Evolutionary conservation across 2,329 filamentous ascomycete species (phyloP).

Genomic region (Dothistroma pini): DNA sequence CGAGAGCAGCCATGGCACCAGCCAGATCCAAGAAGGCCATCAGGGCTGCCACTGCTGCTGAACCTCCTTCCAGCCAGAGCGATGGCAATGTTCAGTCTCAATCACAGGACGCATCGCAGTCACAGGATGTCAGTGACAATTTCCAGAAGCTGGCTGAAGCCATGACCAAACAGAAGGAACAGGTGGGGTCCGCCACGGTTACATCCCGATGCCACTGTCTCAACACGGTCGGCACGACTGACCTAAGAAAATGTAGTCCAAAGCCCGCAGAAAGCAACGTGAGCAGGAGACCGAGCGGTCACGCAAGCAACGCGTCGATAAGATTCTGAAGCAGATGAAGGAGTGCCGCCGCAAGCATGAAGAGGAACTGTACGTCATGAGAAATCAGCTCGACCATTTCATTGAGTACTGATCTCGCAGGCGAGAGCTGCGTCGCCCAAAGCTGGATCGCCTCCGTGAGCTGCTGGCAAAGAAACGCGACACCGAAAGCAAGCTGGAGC

Average conservation of each 20-base stretch:
- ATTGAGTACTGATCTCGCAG: slow-evolving; percentile 3
- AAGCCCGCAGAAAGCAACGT: slow-evolving; percentile 6
- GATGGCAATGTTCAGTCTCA: slow-evolving; percentile 2
- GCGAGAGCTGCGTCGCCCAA: slow-evolving; percentile 14
- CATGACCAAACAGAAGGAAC: slow-evolving; percentile 2
- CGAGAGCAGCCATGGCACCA: not conserved
- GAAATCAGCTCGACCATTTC: not conserved
- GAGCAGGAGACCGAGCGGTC: slow-evolving; percentile 15
- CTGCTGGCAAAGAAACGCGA: slow-evolving; percentile 22
- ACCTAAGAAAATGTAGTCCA: not conserved
- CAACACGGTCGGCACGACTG: not conserved
- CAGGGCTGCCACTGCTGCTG: not conserved
- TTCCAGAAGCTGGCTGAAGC: not conserved
- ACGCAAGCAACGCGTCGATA: slow-evolving; percentile 9
- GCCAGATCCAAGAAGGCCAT: not conserved
- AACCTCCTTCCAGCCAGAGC: not conserved
- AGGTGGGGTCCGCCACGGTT: not conserved
- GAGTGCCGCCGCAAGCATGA: slow-evolving; percentile 8
- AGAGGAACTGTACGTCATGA: slow-evolving; percentile 13
- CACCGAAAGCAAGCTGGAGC: slow-evolving; percentile 15
- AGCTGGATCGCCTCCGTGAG: slow-evolving; percentile 22
- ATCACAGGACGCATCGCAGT: slow-evolving; percentile 1
- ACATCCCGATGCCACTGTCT: not conserved
- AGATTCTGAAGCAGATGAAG: slow-evolving; percentile 12
- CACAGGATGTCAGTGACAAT: not conserved